Evolutionary conservation across 805 yeast species (phyloP), one percentile per base, ranked within the genome.

Genomic region (Saturnispora dispora): DNA sequence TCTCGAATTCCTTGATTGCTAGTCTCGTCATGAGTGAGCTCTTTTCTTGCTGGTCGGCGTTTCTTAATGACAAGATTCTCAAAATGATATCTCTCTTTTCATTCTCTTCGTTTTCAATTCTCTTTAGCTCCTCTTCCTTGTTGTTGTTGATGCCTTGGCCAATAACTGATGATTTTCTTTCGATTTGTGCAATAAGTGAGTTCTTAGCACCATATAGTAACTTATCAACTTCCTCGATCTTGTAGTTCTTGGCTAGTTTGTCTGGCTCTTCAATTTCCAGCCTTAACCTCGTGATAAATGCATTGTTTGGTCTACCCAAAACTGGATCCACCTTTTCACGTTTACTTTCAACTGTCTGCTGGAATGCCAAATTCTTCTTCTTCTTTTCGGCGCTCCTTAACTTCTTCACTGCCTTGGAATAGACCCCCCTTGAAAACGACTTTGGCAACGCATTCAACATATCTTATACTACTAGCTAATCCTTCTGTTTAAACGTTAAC

Each of bases 1-100:
- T 76, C 59, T 80, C 82, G 67, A 91, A 90, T 69, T 91, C 97
- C 58, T 77, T 70, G 47, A 80, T 74, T 1, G 97, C 96, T 45
- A 84, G 65, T 45, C 69, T 69, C 2, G 79, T 71, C 28, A 88
- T 85, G 57, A 78, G 64, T 57, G 79, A 78, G 60, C 75, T 71
- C 52, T 73, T 72, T 56, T 86, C 89, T 18, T 68, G 63, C 48
- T 75, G 75, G 57, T 75, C 74, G 25, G 93, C 76, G 67, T 90
- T 90, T 66, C 77, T 82, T 69, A 88, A 75, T 60, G 79, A 78
- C 49, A 90, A 70, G 46, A 91, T 83, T 57, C 96, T 81, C 55
- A 76, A 63, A 32, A 90, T 69, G 0, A 85, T 85, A 49, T 81
- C 83, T 55, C 83, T 79, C 69, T 84, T 87, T 57, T 75, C 79